phyloP scores from a whole-genome alignment of 768 basidiomycete genomes.

The Amanita exitialis region DNA sequence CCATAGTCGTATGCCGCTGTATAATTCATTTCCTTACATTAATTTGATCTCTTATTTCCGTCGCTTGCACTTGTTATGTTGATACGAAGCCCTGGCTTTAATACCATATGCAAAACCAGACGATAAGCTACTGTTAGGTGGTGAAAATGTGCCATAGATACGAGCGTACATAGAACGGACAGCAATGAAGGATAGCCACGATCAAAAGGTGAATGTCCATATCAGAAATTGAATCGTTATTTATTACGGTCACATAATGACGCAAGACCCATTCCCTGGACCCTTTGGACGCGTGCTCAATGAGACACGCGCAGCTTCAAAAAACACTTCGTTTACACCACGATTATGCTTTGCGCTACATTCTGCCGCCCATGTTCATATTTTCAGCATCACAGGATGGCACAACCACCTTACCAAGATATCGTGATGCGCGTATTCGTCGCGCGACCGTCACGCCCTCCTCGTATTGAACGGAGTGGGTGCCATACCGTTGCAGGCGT shows the following conservation, averaged over 20 bases:
- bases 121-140: not conserved
- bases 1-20: not conserved
- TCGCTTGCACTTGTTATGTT: not conserved
- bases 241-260: constrained; percentile 44
- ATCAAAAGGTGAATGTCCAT: not conserved
- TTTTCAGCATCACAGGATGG: not conserved
- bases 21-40: not conserved
- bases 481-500: constrained; percentile 58
- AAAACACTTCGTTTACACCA: constrained; percentile 88
- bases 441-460: constrained; percentile 83
- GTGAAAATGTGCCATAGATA: not conserved
- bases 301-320: constrained; percentile 84
- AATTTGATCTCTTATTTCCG: not conserved
- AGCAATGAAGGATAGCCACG: not conserved
- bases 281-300: constrained; percentile 67
- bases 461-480: constrained; percentile 81
- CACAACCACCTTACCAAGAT: constrained; percentile 61
- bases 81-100: not conserved
- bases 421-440: constrained; percentile 87
- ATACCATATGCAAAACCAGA: not conserved
- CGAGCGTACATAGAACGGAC: not conserved
- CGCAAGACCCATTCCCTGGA: constrained; percentile 40
- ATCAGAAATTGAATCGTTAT: not conserved
- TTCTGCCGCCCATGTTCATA: constrained; percentile 37
- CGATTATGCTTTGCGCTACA: constrained; percentile 97